phyloP scores from a whole-genome alignment of 768 basidiomycete genomes.

The Daedaleopsis sinensis region DNA sequence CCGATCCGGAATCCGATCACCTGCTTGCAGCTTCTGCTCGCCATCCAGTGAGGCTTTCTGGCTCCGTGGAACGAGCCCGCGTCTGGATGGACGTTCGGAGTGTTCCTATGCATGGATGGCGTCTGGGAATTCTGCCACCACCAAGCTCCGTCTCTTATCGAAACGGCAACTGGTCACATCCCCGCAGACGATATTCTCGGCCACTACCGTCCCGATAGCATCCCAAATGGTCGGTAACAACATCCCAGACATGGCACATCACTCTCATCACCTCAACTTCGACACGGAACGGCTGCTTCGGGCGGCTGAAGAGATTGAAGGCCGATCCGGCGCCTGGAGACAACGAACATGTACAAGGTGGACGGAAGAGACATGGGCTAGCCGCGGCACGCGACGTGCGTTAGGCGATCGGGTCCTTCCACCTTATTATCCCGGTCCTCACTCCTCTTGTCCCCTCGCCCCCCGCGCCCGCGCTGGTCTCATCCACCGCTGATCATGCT shows the following conservation, averaged over 20 bases:
- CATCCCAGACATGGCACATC: conserved; percentile 19
- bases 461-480: conserved; percentile 27
- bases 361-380: conserved; percentile 23
- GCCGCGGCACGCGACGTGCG: conserved; percentile 32
- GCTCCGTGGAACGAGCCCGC: conserved; percentile 10
- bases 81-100: conserved; percentile 8
- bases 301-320: conserved; percentile 24
- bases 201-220: conserved; percentile 20
- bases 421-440: conserved; percentile 25
- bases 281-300: conserved; percentile 19
- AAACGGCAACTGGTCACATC: conserved; percentile 9
- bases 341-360: conserved; percentile 25
- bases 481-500: conserved; percentile 57
- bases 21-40: conserved; percentile 12
- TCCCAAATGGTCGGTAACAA: conserved; percentile 23
- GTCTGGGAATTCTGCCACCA: conserved; percentile 18
- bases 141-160: conserved; percentile 32
- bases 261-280: conserved; percentile 14
- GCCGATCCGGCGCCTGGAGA: conserved; percentile 30
- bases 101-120: conserved; percentile 17
- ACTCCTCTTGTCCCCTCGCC: conserved; percentile 11
- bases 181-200: conserved; percentile 15
- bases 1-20: conserved; percentile 27
- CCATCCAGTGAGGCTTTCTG: conserved; percentile 8
- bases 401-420: conserved; percentile 31